Evolutionary conservation across 2,329 filamentous ascomycete genomes (phyloP).

Genomic region (Remersonia thermophila): DNA sequence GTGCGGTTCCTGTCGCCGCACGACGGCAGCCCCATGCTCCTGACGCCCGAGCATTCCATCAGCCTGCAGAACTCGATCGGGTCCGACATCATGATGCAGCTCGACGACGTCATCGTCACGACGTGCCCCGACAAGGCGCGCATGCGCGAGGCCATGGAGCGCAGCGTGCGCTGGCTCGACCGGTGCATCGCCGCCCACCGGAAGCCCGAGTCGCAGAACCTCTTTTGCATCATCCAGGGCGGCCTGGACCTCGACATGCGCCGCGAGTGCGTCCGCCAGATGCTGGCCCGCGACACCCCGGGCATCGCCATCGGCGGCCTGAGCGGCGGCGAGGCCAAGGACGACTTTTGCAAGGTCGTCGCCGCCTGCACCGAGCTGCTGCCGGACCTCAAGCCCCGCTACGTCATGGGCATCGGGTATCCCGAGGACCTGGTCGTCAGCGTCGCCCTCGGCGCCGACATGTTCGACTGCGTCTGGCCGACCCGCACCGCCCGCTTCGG

Average conservation of each 20-base stretch:
- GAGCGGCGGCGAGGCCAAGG: constrained; percentile 89
- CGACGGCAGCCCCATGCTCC: constrained; percentile 87
- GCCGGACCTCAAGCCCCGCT: constrained; percentile 86
- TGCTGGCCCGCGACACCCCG: constrained; percentile 83
- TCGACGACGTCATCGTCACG: constrained; percentile 94
- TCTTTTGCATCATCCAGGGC: constrained; percentile 98
- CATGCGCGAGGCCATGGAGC: constrained; percentile 90
- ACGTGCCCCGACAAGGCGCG: constrained; percentile 80
- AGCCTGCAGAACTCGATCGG: constrained; percentile 92
- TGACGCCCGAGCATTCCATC: constrained; percentile 96
- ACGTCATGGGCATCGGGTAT: constrained; percentile 98
- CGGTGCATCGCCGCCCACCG: constrained; percentile 84
- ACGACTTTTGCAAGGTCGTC: constrained; percentile 83
- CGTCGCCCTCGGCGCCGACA: constrained; percentile 87
- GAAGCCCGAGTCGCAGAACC: constrained; percentile 71
- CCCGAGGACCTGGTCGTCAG: constrained; percentile 92
- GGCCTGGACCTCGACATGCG: constrained; percentile 82
- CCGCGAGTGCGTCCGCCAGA: constrained; percentile 68
- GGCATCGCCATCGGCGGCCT: constrained; percentile 94
- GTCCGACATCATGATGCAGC: constrained; percentile 98
- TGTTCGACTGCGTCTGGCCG: constrained; percentile 99
- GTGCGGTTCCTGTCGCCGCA: constrained; percentile 94
- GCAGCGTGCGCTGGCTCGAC: constrained; percentile 91
- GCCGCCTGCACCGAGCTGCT: constrained; percentile 72
- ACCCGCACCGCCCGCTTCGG: constrained; percentile 92